Conservation (phyloP, 176 grass and related monocot genomes). For the Musa schizocarpa region DNA sequence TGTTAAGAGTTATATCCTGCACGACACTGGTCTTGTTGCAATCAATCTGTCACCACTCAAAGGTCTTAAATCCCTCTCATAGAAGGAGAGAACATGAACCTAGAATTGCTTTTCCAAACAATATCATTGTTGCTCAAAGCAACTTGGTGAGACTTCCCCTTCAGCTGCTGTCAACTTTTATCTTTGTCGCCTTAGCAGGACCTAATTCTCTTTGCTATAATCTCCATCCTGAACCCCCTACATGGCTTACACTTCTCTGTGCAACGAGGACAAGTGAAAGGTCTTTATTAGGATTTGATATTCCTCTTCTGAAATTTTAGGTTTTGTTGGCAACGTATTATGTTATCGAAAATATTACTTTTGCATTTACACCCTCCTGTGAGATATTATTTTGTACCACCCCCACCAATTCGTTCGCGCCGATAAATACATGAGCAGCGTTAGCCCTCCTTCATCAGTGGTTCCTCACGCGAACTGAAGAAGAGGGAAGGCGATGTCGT, state of each 20-base stretch:
- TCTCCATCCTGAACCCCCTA: no score
- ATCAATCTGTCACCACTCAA: background rate
- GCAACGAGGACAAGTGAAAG: no score
- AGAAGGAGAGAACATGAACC: background rate
- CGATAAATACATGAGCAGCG: background rate
- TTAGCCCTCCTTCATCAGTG: background rate
- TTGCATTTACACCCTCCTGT: background rate
- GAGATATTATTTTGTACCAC: background rate
- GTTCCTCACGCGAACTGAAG: background rate
- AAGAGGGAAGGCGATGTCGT: conserved; percentile 20
- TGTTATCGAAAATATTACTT: background rate
- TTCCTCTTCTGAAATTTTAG: no score
- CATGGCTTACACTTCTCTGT: no score
- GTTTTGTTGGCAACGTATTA: no score
- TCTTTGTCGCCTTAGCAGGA: background rate
- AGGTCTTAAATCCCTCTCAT: background rate
- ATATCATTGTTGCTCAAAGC: background rate
- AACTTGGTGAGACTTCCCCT: background rate
- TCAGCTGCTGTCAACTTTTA: background rate
- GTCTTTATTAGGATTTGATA: no score
- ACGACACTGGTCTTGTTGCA: background rate
- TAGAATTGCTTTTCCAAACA: background rate
- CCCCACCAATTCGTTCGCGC: background rate
- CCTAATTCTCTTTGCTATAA: no score
- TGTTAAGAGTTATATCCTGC: background rate